Evolutionary conservation across 352 stramenopile genomes (phyloP), one percentile per base, ranked within the genome.

Genomic region (Phytophthora multivora): DNA sequence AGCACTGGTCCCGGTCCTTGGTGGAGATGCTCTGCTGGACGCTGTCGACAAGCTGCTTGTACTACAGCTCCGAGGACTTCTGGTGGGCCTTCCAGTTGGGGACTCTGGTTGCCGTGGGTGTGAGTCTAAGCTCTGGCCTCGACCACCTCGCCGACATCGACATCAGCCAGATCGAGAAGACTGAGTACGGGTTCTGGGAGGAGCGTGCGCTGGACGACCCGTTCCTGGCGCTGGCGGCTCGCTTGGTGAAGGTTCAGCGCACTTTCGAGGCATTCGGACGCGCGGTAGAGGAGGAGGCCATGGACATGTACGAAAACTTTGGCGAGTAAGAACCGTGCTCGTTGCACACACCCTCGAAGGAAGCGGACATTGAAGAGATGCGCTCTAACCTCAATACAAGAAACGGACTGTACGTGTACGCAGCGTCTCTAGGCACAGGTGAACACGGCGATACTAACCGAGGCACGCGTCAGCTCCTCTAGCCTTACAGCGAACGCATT

Each of bases 251-350:
- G n/a, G 39, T 79, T 39, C 69, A 90, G 30, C 73, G 77, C 19
- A 59, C 42, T 3, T 28, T 78, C 2, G 39, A 71, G 19, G 41
- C 42, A 2, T 59, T 66, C 2, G 66, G 64, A 6, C 49, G 57
- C 3, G 63, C 66, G 15, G 36, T 83, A 15, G 64, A 89, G 38
- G 52, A 51, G 28, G 75, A 83, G 51, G 79, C 79, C 21, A 89
- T 85, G 77, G 68, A 75, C 53, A 86, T 89, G 79, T 86, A 83
- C 61, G 79, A 89, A 66, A 85, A 85, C 58, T 86, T 83, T 63
- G 76, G 77, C 47, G 73, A 86, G 63, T 89, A 63, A 66, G 30
- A 50, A 21, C n/a, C 15, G 10, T 16, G 7, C 35, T 39, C 16
- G 18, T 21, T 33, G 23, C 13, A 23, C 12, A 49, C 38, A n/a